A percentile compares a stretch with the other conserved stretches of the same genome.
Evolutionary conservation across 768 basidiomycete genomes (phyloP).

Genomic region (Mycena haematopus): DNA sequence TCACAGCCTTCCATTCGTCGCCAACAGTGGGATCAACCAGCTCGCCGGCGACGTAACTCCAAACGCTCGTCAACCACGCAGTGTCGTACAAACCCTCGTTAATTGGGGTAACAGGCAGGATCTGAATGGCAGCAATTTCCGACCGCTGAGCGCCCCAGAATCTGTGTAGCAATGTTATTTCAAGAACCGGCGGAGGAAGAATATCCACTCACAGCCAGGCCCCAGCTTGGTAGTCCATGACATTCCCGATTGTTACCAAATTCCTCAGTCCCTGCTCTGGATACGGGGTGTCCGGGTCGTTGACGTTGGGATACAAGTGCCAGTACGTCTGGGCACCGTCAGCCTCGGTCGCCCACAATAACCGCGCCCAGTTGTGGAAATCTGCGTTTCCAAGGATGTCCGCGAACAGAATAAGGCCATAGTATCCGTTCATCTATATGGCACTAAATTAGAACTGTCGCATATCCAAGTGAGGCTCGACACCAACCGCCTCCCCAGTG

Average conservation of each 20-base stretch:
- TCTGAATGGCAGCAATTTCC: conserved; percentile 44
- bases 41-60: conserved; percentile 37
- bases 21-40: conserved; percentile 34
- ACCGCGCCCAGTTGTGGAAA: conserved; percentile 40
- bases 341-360: conserved; percentile 43
- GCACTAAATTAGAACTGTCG: not conserved
- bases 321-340: conserved; percentile 43
- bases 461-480: not conserved
- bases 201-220: conserved; percentile 41
- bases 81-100: conserved; percentile 43
- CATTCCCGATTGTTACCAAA: conserved; percentile 44
- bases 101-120: conserved; percentile 43
- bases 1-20: conserved; percentile 44
- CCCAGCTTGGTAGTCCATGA: conserved; percentile 43
- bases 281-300: conserved; percentile 42
- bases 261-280: conserved; percentile 38
- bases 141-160: conserved; percentile 43
- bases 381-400: conserved; percentile 39
- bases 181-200: not conserved
- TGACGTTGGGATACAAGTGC: conserved; percentile 42
- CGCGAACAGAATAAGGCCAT: conserved; percentile 43
- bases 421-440: conserved; percentile 39
- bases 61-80: conserved; percentile 38
- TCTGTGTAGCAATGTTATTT: conserved; percentile 14
- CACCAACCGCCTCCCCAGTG: conserved; percentile 36